A percentile compares a stretch with the other conserved stretches of the same genome.
Evolutionary conservation across 1,284 basidiomycete species (phyloP).

Genomic region (Mixia osmundae): DNA sequence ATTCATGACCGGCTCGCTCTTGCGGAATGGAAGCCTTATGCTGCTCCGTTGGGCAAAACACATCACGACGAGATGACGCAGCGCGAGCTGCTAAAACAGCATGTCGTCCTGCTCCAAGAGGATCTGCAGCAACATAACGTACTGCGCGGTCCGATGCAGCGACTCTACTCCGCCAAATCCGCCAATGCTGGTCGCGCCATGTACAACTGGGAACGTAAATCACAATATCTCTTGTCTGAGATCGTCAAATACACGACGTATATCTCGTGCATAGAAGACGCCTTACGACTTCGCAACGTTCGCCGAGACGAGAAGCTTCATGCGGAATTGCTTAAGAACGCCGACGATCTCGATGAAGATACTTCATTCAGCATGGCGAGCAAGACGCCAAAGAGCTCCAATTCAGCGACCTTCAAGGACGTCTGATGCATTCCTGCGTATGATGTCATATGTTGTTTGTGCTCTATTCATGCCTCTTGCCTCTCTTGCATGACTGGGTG

Average conservation of each 20-base stretch:
- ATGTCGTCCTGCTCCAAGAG: constrained; percentile 46
- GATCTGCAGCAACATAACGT: constrained; percentile 67
- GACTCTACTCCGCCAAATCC: constrained; percentile 51
- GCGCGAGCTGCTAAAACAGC: constrained; percentile 56
- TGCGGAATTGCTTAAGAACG: neutral
- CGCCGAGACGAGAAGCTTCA: neutral
- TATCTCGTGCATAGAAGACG: constrained; percentile 57
- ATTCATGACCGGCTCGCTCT: constrained; percentile 55
- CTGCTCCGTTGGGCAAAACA: too few species aligned
- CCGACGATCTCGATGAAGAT: neutral
- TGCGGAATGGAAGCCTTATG: constrained; percentile 82
- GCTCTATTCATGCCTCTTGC: too few species aligned
- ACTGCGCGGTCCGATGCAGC: constrained; percentile 56
- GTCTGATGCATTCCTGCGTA: too few species aligned
- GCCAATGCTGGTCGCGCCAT: constrained; percentile 48
- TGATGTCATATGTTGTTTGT: too few species aligned
- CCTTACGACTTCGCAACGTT: constrained; percentile 15
- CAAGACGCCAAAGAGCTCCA: too few species aligned
- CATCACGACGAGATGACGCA: constrained; percentile 57
- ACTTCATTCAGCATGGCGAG: too few species aligned
- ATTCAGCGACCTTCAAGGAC: too few species aligned
- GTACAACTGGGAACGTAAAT: constrained; percentile 79
- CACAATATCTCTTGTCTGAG: constrained; percentile 64
- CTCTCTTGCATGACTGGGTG: too few species aligned
- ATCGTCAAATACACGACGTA: constrained; percentile 93